Percentiles rank a stretch among this genome's conserved stretches.
These are phyloP conservation scores for Suillus hirtellus DNA, from an alignment of 768 basidiomycete species.

Conservation along the genomic window DNA sequence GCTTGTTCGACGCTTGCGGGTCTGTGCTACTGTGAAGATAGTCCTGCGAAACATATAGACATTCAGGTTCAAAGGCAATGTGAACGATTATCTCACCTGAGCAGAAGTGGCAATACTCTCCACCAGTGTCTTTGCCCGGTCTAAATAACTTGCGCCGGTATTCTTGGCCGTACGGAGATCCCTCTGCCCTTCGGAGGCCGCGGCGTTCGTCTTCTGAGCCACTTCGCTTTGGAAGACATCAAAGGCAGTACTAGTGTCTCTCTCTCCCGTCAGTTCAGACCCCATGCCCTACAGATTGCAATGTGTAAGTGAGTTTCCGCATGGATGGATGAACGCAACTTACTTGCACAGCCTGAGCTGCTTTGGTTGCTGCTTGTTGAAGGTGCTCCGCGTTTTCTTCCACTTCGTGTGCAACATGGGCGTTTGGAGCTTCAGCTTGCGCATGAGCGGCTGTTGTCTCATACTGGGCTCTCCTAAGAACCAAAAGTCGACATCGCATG, in stretches of 20 bases:
- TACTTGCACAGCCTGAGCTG: conserved; percentile 56
- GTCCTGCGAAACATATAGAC: background rate
- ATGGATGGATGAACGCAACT: conserved; percentile 10
- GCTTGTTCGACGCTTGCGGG: conserved; percentile 27
- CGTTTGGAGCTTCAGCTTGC: conserved; percentile 47
- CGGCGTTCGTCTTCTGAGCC: conserved; percentile 46
- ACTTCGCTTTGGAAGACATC: conserved; percentile 39
- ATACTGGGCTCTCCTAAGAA: conserved; percentile 34
- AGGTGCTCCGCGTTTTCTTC: conserved; percentile 47
- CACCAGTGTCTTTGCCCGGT: conserved; percentile 54
- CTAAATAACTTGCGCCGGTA: conserved; percentile 48
- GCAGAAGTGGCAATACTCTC: conserved; percentile 45
- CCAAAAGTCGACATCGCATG: background rate
- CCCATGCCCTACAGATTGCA: conserved; percentile 30
- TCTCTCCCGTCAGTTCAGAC: conserved; percentile 36
- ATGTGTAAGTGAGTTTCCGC: background rate
- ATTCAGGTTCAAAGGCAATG: background rate
- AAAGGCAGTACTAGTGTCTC: conserved; percentile 27
- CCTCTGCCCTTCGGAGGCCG: conserved; percentile 56
- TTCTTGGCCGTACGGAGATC: conserved; percentile 50
- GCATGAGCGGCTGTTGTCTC: conserved; percentile 60
- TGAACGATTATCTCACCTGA: conserved; percentile 33
- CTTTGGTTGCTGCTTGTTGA: conserved; percentile 49
- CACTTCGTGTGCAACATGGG: conserved; percentile 42
- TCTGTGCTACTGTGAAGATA: conserved; percentile 9